Percentiles rank a stretch among this genome's conserved stretches.
phyloP scores from a whole-genome alignment of 2,329 filamentous ascomycete species.

The Periconia digitata region DNA sequence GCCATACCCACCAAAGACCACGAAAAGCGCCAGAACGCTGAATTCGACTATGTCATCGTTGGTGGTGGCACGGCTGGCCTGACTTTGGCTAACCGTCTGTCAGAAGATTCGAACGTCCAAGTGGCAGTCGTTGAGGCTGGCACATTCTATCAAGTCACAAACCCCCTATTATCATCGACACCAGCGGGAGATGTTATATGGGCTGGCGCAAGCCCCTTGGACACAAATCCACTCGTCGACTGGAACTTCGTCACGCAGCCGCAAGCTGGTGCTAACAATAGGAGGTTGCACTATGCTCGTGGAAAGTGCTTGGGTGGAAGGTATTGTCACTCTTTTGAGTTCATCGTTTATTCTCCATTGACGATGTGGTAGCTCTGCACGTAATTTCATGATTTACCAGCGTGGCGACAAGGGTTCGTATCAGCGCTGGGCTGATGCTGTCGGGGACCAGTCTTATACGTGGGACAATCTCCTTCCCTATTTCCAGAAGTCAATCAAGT shows the following conservation, averaged over 20 bases:
- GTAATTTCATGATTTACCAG: constrained; percentile 28
- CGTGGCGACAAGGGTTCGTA: constrained; percentile 16
- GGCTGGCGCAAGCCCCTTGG: constrained; percentile 16
- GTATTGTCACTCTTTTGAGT: constrained; percentile 4
- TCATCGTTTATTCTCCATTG: neutral
- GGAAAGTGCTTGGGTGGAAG: constrained; percentile 36
- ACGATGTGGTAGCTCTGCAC: constrained; percentile 14
- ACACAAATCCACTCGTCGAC: constrained; percentile 29
- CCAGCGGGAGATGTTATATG: constrained; percentile 25
- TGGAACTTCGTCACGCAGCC: constrained; percentile 33
- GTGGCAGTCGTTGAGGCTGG: constrained; percentile 34
- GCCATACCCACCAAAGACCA: constrained; percentile 1
- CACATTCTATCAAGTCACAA: constrained; percentile 38
- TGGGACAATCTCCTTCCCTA: constrained; percentile 29
- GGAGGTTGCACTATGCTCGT: constrained; percentile 27
- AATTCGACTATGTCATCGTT: constrained; percentile 16
- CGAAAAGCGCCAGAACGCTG: constrained; percentile 4
- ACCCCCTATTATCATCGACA: constrained; percentile 16
- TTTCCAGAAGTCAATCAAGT: constrained; percentile 32
- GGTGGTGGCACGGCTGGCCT: constrained; percentile 24
- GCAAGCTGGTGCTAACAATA: constrained; percentile 21
- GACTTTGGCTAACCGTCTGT: constrained; percentile 15
- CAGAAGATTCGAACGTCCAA: constrained; percentile 13
- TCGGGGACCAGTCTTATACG: constrained; percentile 32
- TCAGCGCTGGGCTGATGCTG: constrained; percentile 30